These are phyloP conservation scores for Microglena sp. DNA, from an alignment of 139 green algal species.

Conservation along the genomic window DNA sequence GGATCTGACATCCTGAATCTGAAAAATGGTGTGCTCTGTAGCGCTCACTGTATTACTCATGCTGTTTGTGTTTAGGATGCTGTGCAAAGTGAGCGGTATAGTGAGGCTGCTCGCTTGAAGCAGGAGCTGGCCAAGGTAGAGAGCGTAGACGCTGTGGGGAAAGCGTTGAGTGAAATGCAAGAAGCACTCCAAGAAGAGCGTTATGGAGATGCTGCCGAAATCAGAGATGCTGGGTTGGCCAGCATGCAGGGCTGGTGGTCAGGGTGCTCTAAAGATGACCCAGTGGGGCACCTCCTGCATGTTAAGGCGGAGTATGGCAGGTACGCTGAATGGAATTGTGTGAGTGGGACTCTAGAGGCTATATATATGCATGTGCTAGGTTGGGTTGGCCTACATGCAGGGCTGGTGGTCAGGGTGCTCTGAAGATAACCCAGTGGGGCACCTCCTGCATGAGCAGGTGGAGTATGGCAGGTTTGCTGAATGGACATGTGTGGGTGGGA, in stretches of 20 bases:
- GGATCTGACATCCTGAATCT: no score
- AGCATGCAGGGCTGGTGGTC: slow-evolving; percentile 71
- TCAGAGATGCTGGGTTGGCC: slow-evolving; percentile 49
- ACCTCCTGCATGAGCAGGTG: slow-evolving; percentile 55
- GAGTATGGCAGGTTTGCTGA: slow-evolving; percentile 32
- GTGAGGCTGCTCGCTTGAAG: slow-evolving; percentile 8
- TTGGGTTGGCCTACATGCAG: slow-evolving; percentile 31
- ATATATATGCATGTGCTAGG: no score
- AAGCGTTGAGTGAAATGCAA: slow-evolving; percentile 26
- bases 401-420: slow-evolving; percentile 69
- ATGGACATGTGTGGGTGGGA: not conserved
- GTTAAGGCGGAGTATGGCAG: slow-evolving; percentile 38
- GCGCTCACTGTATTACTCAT: no score
- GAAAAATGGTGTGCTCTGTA: no score
- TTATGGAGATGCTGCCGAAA: slow-evolving; percentile 49
- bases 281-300: slow-evolving; percentile 62
- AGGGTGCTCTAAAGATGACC: slow-evolving; percentile 45
- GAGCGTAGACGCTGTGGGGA: slow-evolving; percentile 26
- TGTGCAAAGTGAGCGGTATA: slow-evolving; percentile 10
- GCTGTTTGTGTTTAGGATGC: slow-evolving; percentile 5
- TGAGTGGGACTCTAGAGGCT: not conserved
- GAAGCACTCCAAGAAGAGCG: slow-evolving; percentile 46
- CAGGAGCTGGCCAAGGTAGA: not conserved
- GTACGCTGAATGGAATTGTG: slow-evolving; percentile 5
- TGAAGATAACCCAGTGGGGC: slow-evolving; percentile 53